Percentiles rank a stretch among this genome's conserved stretches.
These are phyloP conservation scores for Paramyrothecium sp. DNA, from an alignment of 2,329 filamentous ascomycete genomes.

Conservation along the genomic window DNA sequence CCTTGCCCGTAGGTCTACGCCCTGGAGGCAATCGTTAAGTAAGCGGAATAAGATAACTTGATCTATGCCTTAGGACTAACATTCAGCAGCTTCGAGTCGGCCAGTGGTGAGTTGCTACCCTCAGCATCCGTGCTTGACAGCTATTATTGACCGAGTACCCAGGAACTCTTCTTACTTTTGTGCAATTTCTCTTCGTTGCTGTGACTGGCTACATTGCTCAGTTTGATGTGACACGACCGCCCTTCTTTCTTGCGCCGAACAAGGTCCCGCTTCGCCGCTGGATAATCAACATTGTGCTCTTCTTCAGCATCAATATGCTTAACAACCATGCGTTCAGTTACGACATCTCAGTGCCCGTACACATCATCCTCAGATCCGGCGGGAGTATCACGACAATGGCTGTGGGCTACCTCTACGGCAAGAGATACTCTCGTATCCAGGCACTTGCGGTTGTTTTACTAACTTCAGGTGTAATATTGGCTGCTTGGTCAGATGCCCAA, in stretches of 20 bases:
- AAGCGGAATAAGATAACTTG: conserved; percentile 34
- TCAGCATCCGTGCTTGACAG: neutral
- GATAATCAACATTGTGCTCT: conserved; percentile 84
- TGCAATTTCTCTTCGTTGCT: conserved; percentile 83
- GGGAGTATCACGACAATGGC: conserved; percentile 94
- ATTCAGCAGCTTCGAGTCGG: conserved; percentile 68
- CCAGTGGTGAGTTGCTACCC: conserved; percentile 61
- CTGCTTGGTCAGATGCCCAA: conserved; percentile 85
- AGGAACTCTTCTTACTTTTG: conserved; percentile 86
- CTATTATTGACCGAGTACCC: conserved; percentile 14
- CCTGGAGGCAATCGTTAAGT: conserved; percentile 93
- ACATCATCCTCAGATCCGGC: conserved; percentile 93
- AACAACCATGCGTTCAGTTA: conserved; percentile 99
- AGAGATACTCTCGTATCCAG: conserved; percentile 78
- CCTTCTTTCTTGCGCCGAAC: conserved; percentile 73
- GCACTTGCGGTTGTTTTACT: conserved; percentile 78
- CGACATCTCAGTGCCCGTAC: conserved; percentile 91
- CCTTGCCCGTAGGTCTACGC: conserved; percentile 74
- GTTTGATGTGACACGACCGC: conserved; percentile 64
- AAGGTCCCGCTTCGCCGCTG: conserved; percentile 82
- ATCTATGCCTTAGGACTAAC: conserved; percentile 10
- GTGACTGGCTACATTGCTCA: conserved; percentile 75
- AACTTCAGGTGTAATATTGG: conserved; percentile 81
- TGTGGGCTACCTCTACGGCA: conserved; percentile 85
- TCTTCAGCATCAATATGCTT: conserved; percentile 90